phyloP scores from a whole-genome alignment of 2,329 filamentous ascomycete genomes.

The Paracoccidioides brasiliensis region DNA sequence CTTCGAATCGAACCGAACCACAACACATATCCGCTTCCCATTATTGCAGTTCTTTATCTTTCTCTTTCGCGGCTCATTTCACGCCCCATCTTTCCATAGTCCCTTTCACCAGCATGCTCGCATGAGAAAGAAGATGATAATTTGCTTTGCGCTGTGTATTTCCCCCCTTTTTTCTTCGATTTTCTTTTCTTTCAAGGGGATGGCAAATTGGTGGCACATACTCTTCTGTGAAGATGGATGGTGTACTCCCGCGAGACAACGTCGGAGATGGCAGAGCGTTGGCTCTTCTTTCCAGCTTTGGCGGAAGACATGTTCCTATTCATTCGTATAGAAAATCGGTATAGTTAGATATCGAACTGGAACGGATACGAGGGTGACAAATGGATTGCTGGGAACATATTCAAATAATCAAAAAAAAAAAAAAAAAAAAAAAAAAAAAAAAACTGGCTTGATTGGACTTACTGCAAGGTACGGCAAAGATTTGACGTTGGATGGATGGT shows the following conservation, averaged over 20 bases:
- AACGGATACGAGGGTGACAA: neutral
- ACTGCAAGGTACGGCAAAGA: conserved; percentile 23
- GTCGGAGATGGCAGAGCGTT: conserved; percentile 92
- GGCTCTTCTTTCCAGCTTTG: conserved; percentile 56
- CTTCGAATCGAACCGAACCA: neutral
- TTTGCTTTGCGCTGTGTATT: neutral
- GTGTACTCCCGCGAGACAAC: conserved; percentile 99
- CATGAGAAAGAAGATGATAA: neutral
- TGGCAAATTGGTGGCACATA: conserved; percentile 43
- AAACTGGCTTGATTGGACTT: conserved; percentile 13
- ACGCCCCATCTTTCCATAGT: neutral
- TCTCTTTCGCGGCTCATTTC: neutral
- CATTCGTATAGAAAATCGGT: neutral
- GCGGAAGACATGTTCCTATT: conserved; percentile 43
- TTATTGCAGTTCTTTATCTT: neutral
- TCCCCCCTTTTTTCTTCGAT: conserved; percentile 3
- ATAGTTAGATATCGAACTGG: neutral
- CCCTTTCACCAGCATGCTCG: neutral
- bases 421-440: too few species aligned
- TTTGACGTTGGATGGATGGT: conserved; percentile 26
- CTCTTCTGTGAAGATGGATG: conserved; percentile 99
- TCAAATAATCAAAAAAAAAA: too few species aligned
- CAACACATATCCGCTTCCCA: conserved; percentile 2
- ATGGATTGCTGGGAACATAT: too few species aligned
- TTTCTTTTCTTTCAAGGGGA: conserved; percentile 6